Evolutionary conservation across 805 yeast species (phyloP).

Genomic region (Metschnikowia baotianmanensis): DNA sequence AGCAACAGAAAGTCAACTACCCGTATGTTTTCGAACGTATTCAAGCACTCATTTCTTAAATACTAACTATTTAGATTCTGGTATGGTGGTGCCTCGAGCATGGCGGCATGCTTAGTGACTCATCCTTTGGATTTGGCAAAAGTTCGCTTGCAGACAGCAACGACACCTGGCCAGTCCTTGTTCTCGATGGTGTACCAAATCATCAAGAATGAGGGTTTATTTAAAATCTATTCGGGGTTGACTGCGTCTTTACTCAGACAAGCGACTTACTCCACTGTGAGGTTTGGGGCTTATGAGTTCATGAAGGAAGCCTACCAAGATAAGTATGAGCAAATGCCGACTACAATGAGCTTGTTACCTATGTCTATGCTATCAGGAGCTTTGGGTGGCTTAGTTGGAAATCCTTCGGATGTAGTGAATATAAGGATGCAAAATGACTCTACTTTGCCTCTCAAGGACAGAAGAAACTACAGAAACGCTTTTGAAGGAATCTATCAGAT

Average conservation of each 20-base stretch:
- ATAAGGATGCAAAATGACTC: constrained; percentile 91
- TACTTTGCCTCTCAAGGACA: constrained; percentile 56
- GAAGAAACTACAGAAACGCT: constrained; percentile 76
- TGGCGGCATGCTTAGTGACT: constrained; percentile 62
- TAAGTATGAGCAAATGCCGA: constrained; percentile 44
- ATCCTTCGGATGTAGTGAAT: constrained; percentile 84
- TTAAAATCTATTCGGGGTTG: constrained; percentile 76
- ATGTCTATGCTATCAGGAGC: constrained; percentile 86
- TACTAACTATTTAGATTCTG: constrained; percentile 40
- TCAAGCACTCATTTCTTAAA: background rate
- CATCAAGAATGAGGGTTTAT: constrained; percentile 59
- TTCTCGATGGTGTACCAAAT: constrained; percentile 60
- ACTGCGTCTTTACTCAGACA: constrained; percentile 82
- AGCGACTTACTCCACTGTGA: constrained; percentile 81
- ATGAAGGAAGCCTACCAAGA: constrained; percentile 54
- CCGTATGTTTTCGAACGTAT: constrained; percentile 18
- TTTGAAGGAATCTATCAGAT: constrained; percentile 70
- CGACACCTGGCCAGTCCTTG: constrained; percentile 61
- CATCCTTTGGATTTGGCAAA: constrained; percentile 88
- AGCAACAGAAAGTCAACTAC: constrained; percentile 19
- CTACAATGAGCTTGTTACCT: constrained; percentile 61
- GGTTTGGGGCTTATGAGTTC: constrained; percentile 83
- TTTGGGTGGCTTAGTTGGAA: constrained; percentile 81
- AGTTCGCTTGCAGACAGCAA: constrained; percentile 81
- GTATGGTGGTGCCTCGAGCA: constrained; percentile 70